Evolutionary conservation across 352 stramenopile genomes (phyloP).

Genomic region (Aphanomyces euteiches): DNA sequence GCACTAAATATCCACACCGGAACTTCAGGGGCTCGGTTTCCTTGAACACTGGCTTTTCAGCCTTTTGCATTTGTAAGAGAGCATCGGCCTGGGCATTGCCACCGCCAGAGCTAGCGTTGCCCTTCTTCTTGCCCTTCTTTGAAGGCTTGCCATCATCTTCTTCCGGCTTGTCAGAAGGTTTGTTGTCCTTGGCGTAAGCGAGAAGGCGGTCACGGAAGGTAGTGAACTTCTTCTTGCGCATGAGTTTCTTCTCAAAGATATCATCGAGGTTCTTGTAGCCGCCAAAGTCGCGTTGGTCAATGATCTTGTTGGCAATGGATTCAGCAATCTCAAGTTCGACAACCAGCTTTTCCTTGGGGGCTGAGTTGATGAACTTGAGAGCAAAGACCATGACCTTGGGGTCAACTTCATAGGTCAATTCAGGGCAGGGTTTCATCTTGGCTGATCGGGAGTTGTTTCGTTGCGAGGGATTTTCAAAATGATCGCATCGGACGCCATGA

Average conservation of each 20-base stretch:
- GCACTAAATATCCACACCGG: constrained; percentile 10
- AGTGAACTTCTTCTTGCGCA: constrained; percentile 24
- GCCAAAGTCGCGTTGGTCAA: constrained; percentile 23
- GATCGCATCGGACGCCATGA: not conserved
- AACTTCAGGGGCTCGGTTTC: not conserved
- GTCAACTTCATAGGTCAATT: constrained; percentile 9
- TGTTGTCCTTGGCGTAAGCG: constrained; percentile 2
- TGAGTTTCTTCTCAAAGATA: constrained; percentile 22
- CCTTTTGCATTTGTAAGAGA: not conserved
- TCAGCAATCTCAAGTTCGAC: constrained; percentile 2
- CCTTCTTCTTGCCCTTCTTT: constrained; percentile 7
- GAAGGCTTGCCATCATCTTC: not conserved
- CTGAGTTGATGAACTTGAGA: constrained; percentile 23
- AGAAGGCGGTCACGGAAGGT: not conserved
- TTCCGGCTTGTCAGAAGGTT: not conserved
- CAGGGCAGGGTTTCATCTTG: not conserved
- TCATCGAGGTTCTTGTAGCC: constrained; percentile 17
- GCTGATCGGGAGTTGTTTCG: not conserved
- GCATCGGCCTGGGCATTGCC: not conserved
- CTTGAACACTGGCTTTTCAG: constrained; percentile 9
- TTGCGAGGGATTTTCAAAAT: constrained; percentile 4
- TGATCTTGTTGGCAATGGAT: constrained; percentile 5
- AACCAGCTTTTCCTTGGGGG: constrained; percentile 17
- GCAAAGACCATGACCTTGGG: constrained; percentile 5
- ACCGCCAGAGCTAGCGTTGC: not conserved